phyloP scores from a whole-genome alignment of 2,329 filamentous ascomycete genomes.

The Truncatella angustata region DNA sequence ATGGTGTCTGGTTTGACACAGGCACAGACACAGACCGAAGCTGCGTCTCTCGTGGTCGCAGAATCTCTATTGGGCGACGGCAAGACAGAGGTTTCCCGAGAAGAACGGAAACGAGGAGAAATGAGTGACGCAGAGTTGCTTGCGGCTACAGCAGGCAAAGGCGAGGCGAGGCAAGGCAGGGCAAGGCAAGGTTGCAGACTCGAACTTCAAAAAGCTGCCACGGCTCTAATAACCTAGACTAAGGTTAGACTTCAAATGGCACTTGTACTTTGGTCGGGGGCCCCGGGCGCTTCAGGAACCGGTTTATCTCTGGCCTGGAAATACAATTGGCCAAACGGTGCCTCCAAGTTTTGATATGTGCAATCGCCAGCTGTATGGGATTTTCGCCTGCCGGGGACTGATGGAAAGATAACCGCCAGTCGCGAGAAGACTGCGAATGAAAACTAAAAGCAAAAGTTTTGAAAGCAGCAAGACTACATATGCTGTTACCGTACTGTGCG shows the following conservation, averaged over 20 bases:
- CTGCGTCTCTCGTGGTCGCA: conserved; percentile 1
- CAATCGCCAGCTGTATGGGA: background rate
- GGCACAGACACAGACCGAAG: conserved; percentile 1
- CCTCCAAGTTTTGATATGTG: background rate
- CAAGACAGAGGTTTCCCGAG: background rate
- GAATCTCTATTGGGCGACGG: background rate
- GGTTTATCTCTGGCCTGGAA: background rate
- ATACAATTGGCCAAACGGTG: background rate
- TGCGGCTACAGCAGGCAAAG: background rate
- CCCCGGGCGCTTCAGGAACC: background rate
- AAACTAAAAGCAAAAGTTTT: too few species aligned
- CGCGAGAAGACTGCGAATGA: too few species aligned
- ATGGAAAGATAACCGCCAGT: too few species aligned
- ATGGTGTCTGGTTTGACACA: conserved; percentile 54
- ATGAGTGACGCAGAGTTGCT: background rate
- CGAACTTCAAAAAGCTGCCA: background rate
- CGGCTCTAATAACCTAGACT: background rate
- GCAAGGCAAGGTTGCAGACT: background rate
- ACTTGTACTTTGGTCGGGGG: too few species aligned
- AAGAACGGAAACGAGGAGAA: background rate
- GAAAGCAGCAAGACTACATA: too few species aligned
- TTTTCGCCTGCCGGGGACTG: too few species aligned
- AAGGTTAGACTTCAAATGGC: too few species aligned
- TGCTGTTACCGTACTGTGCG: too few species aligned
- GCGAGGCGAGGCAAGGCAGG: too few species aligned